Evolutionary conservation across 2,329 filamentous ascomycete species (phyloP), one percentile per base, ranked within the genome.

Genomic region (Erysiphe pisi): DNA sequence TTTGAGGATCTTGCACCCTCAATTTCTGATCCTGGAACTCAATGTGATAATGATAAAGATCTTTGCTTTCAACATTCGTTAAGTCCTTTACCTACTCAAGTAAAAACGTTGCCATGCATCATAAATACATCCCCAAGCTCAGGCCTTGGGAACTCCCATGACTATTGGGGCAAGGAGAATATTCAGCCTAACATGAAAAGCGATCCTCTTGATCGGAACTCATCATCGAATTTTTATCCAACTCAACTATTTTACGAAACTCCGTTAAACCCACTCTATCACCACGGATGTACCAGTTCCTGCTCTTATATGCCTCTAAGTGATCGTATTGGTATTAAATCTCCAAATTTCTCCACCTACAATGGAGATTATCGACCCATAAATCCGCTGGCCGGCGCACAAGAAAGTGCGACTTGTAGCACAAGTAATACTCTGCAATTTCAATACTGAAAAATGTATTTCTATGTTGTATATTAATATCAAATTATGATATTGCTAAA

Each of bases 201-300:
- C 18, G 76, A 78, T n/a, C 76, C 74, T 68, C 79, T 79, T 3
- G 75, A 76, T 52, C 80, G 78, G 52, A 78, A 79, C 76, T 73
- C 77, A 31, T 77, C 78, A 47, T 78, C 79, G n/a, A 79, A 80
- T 76, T 77, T 79, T 47, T 81, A 79, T 28, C 79, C 80, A n/a
- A 56, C 79, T 25, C 80, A 81, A 45, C 74, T 80, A 31, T 81
- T 80, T 70, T 78, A 80, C 58, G 80, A 81, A 31, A 70, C 79
- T 16, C 70, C 76, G 14, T 78, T 78, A 31, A 82, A 82, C 47
- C 81, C 81, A 25, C 80, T 82, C 16, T 81, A 79, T 77, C 79
- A 78, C 61, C 78, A 80, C 20, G 71, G 71, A n/a, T 79, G 79
- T 70, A 76, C 78, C 25, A 78, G 79, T 43, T 77, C 80, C 9